Percentiles rank a stretch among this genome's conserved stretches.
Conservation (phyloP, 345 rosid species). For the Rhizophora mangle region DNA sequence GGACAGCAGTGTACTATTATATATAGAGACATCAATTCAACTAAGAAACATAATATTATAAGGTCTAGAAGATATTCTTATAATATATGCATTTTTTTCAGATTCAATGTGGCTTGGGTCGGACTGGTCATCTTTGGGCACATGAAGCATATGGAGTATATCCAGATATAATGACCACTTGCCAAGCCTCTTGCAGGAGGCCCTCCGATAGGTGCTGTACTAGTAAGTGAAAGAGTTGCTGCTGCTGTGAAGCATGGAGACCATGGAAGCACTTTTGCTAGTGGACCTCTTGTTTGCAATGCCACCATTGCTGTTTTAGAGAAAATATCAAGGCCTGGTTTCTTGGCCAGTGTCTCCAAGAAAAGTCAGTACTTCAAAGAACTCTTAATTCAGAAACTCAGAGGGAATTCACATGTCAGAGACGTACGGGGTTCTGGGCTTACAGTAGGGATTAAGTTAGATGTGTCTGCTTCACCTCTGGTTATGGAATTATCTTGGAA, state of each 20-base stretch:
- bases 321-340: conserved; percentile 63
- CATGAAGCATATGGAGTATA: conserved; percentile 57
- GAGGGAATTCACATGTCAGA: conserved; percentile 64
- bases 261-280: conserved; percentile 94
- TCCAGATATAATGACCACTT: conserved; percentile 86
- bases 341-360: conserved; percentile 62
- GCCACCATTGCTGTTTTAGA: conserved; percentile 67
- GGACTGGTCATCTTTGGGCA: conserved; percentile 84
- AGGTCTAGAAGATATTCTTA: neutral
- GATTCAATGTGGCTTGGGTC: conserved; percentile 90
- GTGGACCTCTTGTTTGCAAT: conserved; percentile 66
- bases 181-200: conserved; percentile 99
- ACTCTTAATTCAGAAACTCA: conserved; percentile 48
- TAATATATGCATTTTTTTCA: conserved; percentile 10
- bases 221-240: conserved; percentile 76
- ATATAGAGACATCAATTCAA: no score
- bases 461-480: conserved; percentile 56
- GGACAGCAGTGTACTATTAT: no score
- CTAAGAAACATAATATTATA: no score
- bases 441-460: conserved; percentile 71
- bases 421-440: conserved; percentile 87
- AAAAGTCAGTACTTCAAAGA: conserved; percentile 70
- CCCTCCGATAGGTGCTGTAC: conserved; percentile 75
- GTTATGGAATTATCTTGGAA: no score
- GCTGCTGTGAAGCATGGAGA: conserved; percentile 64